Evolutionary conservation across 1,284 basidiomycete species (phyloP), one percentile per base, ranked within the genome.

Genomic region (Ceratobasidium sp.): DNA sequence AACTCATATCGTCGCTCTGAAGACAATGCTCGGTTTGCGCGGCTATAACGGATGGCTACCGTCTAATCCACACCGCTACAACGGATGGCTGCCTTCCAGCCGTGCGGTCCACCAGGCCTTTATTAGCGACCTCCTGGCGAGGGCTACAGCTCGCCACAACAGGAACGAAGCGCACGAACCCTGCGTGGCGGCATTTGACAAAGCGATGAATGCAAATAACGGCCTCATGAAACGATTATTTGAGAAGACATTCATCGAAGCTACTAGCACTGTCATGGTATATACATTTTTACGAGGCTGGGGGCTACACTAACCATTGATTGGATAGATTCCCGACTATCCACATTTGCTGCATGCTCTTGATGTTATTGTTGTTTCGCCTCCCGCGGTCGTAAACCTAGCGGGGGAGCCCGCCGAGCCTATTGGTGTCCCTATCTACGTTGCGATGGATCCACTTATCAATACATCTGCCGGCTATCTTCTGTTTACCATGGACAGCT

Each of bases 391-490:
- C 53, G 18, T 56, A n/a, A 20, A 56, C 4, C 2, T 33, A 23
- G 3, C 15, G 55, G 26, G 26, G 2, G 84, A 84, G 7, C 80
- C 86, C 53, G 82, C 82, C 26, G 85, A 84, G 20, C 78, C 87
- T 18, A 86, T 88, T 28, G 86, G 86, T 42, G 85, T 87, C 23
- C 88, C 88, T 7, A 84, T 89, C 77, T 86, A 86, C 72, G 86
- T 86, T 1, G 81, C 89, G 64, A 18, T 67, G 12, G 40, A 76
- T 44, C 33, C 26, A 13, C 63, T 55, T 3, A 67, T 26, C n/a
- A 40, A 40, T n/a, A 72, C 53, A n/a, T 7, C 51, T 20, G 53
- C 39, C 13, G 51, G 40, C 12, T 72, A 55, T 13, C 33, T 26
- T 13, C 15, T 56, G 12, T 58, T 72, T 23, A 10, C 10, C 7